Base-by-base conservation (phyloP, 805 yeast species). In the Yarrowia sp. region DNA sequence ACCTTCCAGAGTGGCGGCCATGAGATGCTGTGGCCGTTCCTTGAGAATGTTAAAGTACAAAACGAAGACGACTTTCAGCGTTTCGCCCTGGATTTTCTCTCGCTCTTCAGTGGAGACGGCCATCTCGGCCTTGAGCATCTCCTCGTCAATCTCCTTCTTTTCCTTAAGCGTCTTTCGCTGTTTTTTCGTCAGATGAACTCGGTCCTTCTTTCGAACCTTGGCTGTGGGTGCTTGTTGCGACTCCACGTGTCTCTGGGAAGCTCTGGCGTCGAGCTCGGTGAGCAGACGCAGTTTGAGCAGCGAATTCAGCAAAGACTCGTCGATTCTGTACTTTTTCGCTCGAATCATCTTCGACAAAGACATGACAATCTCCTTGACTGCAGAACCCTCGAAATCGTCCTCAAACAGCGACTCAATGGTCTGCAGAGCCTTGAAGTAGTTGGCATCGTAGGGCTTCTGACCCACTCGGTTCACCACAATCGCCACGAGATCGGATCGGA, bases 1-100 rank as follows among this genome's bases (percentile, higher is more conserved):
- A 3, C 98, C 98, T 79, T 95, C 98, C 68, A 95, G 81, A 0
- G 94, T 96, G 0, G 94, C 84, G 8, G 96, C 97, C 82, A 92
- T 87, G 67, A 95, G 80, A 19, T 85, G 84, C 46, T 86, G 84
- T 19, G 87, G 85, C 55, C 86, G 83, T 16, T 83, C 84, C 76
- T 85, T 89, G 71, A 95, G 81, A 40, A 94, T 85, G 72, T 90
- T 92, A 72, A 95, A 80, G 76, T 95, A 95, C 22, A 91, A 78
- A 0, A 89, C 83, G 70, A 95, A 82, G 38, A 92, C 82, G 75
- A 85, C 78, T 76, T 91, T 91, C 70, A 95, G 82, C 5, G 92
- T 88, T 73, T 92, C 92, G 0, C 95, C 89, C 78, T 95, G 99
- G 74, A 84, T 86, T 72, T 86, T 84, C 75, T 92, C 97, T 72